phyloP scores from a whole-genome alignment of 768 basidiomycete species.

The Leccinum ochraceum region DNA sequence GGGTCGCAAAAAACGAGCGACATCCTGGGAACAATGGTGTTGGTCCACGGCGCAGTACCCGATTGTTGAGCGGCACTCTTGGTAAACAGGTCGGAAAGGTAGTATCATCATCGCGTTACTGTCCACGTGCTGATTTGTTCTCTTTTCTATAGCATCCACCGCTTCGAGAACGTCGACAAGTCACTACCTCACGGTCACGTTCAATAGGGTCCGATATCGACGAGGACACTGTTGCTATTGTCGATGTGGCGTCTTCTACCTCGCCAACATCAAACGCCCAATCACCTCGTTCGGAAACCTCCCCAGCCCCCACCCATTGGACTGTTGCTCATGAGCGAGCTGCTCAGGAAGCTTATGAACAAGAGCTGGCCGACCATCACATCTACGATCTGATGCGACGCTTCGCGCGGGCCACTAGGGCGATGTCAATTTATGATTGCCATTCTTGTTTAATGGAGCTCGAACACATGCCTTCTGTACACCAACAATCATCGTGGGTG shows the following conservation, averaged over 20 bases:
- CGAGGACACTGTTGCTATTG: slow-evolving; percentile 52
- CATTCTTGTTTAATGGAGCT: slow-evolving; percentile 73
- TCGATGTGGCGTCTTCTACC: slow-evolving; percentile 57
- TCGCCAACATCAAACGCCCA: slow-evolving; percentile 59
- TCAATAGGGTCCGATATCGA: slow-evolving; percentile 74
- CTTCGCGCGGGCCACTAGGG: slow-evolving; percentile 79
- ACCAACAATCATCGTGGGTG: slow-evolving; percentile 76
- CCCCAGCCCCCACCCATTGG: slow-evolving; percentile 62
- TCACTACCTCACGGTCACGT: slow-evolving; percentile 54
- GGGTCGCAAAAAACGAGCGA: slow-evolving; percentile 52
- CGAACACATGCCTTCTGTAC: slow-evolving; percentile 68
- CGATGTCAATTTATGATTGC: slow-evolving; percentile 76
- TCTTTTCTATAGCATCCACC: slow-evolving; percentile 34
- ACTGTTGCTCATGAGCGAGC: slow-evolving; percentile 67
- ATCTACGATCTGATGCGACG: slow-evolving; percentile 78
- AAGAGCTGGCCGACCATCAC: slow-evolving; percentile 77
- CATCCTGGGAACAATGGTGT: slow-evolving; percentile 43
- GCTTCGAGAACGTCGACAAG: slow-evolving; percentile 57
- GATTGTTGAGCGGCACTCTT: slow-evolving; percentile 60
- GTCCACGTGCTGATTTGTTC: slow-evolving; percentile 15
- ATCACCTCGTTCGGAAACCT: slow-evolving; percentile 65
- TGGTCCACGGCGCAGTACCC: slow-evolving; percentile 70
- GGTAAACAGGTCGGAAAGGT: slow-evolving; percentile 63
- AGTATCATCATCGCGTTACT: slow-evolving; percentile 13
- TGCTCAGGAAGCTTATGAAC: slow-evolving; percentile 70